A percentile compares a stretch with the other conserved stretches of the same genome.
Conservation (phyloP, 495 filamentous ascomycete species). For the Coniosporium apollinis region DNA sequence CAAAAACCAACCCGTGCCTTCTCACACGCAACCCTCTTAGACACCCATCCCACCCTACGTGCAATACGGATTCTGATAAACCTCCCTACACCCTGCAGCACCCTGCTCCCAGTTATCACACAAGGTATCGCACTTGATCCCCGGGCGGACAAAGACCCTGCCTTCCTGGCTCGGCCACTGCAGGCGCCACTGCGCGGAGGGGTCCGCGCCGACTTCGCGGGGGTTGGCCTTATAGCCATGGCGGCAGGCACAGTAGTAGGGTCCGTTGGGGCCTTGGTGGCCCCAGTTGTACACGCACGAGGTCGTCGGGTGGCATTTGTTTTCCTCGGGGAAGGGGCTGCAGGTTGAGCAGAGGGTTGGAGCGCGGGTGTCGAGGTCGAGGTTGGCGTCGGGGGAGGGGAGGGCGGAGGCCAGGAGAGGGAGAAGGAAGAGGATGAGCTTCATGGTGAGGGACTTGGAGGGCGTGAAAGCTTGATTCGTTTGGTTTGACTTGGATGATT, state of each 20-base stretch:
- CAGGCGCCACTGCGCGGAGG: constrained; percentile 12
- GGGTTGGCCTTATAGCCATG: constrained; percentile 9
- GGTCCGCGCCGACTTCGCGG: constrained; percentile 1
- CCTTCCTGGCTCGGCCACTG: constrained; percentile 15
- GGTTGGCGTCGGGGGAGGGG: not conserved
- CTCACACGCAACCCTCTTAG: no score
- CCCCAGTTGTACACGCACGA: constrained; percentile 4
- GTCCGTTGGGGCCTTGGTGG: constrained; percentile 3
- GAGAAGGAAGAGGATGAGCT: not conserved
- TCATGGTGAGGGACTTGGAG: no score
- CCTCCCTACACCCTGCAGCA: constrained; percentile 15
- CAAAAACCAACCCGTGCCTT: no score
- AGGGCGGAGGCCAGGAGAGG: not conserved
- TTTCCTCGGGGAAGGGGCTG: constrained; percentile 3
- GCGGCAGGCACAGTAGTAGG: constrained; percentile 12
- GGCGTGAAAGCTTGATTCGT: no score
- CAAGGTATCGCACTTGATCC: constrained; percentile 18
- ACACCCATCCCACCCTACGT: not conserved
- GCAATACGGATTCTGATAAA: constrained; percentile 7
- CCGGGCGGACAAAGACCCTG: constrained; percentile 23
- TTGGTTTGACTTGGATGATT: no score
- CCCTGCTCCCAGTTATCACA: constrained; percentile 18
- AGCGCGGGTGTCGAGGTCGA: not conserved
- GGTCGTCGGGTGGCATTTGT: constrained; percentile 11
- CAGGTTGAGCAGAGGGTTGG: constrained; percentile 4